Conservation (phyloP, 164 flowering plant genomes). For the Magnolia sinica region DNA sequence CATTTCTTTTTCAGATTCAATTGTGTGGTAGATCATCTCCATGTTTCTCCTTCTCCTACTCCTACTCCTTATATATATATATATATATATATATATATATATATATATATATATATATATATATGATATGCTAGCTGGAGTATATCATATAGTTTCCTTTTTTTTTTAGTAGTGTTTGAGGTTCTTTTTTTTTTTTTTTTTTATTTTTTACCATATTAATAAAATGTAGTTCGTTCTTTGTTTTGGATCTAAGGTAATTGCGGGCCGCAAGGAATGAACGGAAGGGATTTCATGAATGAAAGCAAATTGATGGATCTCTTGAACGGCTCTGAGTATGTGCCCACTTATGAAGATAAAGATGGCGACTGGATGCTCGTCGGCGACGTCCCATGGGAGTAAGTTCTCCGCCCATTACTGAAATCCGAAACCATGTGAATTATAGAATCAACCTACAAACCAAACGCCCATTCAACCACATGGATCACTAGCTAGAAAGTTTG, state of each 20-base stretch:
- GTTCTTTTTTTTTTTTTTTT: too few relatives aligned
- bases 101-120: too few relatives aligned
- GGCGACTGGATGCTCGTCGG: constrained; percentile 96
- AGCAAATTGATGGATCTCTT: constrained; percentile 77
- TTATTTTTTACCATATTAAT: background rate
- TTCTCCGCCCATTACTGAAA: constrained; percentile 6
- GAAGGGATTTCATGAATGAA: constrained; percentile 72
- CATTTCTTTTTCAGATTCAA: too few relatives aligned
- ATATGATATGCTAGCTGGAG: background rate
- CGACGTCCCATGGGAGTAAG: constrained; percentile 92
- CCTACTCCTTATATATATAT: too few relatives aligned
- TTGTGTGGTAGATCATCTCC: too few relatives aligned
- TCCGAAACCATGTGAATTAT: background rate
- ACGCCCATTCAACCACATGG: too few relatives aligned
- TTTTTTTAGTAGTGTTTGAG: too few relatives aligned
- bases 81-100: too few relatives aligned
- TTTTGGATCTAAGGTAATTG: constrained; percentile 40
- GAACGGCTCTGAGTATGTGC: constrained; percentile 72
- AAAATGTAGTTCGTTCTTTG: background rate
- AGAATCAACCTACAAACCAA: too few relatives aligned
- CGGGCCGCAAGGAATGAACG: constrained; percentile 73
- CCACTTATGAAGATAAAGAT: constrained; percentile 83
- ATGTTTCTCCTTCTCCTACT: too few relatives aligned
- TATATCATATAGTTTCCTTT: background rate
- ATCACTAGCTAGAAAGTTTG: background rate